Base-by-base conservation (phyloP, 441 rosid species). In the Rhodomyrtus psidioides region DNA sequence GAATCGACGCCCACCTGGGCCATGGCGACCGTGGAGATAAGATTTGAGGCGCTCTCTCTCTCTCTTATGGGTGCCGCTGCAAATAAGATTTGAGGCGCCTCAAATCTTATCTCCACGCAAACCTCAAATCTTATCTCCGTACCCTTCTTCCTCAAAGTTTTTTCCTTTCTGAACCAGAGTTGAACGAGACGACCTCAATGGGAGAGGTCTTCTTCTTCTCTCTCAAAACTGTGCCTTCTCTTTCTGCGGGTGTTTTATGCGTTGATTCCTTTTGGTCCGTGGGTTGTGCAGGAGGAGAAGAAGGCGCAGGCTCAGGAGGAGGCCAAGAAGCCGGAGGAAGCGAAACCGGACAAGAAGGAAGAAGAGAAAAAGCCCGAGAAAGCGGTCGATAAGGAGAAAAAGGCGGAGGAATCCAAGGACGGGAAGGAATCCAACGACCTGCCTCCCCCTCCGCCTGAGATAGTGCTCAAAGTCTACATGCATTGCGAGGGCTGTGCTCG, bases 1-100 rank as follows among this genome's bases (percentile, higher is more conserved):
- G 92, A 95, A 65, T 76, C 60, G 76, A 94, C 99, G 5, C 93
- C 99, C 44, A 96, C 98, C 82, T 96, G 99, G 99, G 97, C 98
- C 12, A 92, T 96, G 9, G 98, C 99, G 14, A 90, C 92, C n/a
- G n/a, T n/a, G n/a, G n/a, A n/a, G n/a, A n/a, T n/a, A n/a, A n/a
- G n/a, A n/a, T n/a, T n/a, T n/a, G n/a, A n/a, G n/a, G n/a, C n/a
- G n/a, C n/a, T n/a, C n/a, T n/a, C n/a, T n/a, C n/a, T n/a, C n/a
- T n/a, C n/a, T n/a, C n/a, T n/a, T n/a, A n/a, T n/a, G n/a, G n/a
- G n/a, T n/a, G n/a, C n/a, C n/a, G n/a, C n/a, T n/a, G n/a, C n/a
- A n/a, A n/a, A n/a, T n/a, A n/a, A n/a, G n/a, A n/a, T n/a, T n/a
- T n/a, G n/a, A n/a, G n/a, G 57, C 81, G 82, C 83, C 79, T 70